Evolutionary conservation across 208 protist species (phyloP).

Genomic region (Acanthamoeba lenticulata): DNA sequence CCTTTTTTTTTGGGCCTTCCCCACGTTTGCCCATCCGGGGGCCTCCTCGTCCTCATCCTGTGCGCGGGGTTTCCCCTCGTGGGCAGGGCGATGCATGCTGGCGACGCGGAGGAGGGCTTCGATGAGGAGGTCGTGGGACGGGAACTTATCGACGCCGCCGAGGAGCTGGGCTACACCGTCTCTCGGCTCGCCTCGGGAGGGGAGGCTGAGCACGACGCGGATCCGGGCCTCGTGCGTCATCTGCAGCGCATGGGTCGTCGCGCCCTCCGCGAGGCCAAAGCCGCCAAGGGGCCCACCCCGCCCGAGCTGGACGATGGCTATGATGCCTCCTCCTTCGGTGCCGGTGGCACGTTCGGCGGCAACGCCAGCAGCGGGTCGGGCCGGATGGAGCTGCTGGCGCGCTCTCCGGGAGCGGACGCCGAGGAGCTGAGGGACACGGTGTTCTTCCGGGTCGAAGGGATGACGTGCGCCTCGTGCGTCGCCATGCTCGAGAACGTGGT

Average conservation of each 20-base stretch:
- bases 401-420: not conserved
- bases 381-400: not conserved
- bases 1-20: no score
- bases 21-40: no score
- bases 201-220: not conserved
- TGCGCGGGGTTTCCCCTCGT: no score
- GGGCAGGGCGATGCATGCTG: no score
- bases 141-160: not conserved
- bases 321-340: no score
- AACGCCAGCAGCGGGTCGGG: not conserved
- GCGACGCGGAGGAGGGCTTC: not conserved
- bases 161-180: not conserved
- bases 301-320: no score
- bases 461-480: slow-evolving; percentile 93
- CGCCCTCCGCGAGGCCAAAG: not conserved
- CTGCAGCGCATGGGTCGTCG: not conserved
- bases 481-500: slow-evolving; percentile 86
- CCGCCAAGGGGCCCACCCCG: not conserved
- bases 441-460: slow-evolving; percentile 79
- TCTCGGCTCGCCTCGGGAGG: not conserved
- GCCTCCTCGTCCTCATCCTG: no score
- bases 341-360: not conserved
- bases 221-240: not conserved
- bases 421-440: not conserved
- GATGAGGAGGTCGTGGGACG: not conserved